Evolutionary conservation across 2,329 filamentous ascomycete species (phyloP).

Genomic region (Colletotrichum sojae): DNA sequence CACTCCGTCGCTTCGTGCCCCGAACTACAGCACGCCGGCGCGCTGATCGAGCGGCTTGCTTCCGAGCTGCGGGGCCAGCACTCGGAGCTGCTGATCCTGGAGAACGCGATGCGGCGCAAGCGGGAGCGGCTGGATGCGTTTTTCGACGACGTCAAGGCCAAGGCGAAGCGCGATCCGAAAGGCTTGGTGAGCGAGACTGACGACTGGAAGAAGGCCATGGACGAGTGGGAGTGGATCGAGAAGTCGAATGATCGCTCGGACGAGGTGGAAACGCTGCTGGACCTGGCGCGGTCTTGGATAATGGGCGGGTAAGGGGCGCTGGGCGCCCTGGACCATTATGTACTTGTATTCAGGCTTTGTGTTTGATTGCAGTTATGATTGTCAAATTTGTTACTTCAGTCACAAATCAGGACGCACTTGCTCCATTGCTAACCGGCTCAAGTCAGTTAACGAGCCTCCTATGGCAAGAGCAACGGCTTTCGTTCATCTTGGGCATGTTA

Average conservation of each 20-base stretch:
- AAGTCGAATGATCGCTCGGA: background rate
- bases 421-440: too few species aligned
- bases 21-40: background rate
- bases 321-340: background rate
- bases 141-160: background rate
- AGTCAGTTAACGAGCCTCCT: too few species aligned
- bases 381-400: too few species aligned
- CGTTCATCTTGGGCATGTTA: too few species aligned
- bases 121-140: background rate
- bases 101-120: background rate
- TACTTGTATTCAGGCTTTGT: too few species aligned
- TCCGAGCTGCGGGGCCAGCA: constrained; percentile 11
- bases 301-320: background rate
- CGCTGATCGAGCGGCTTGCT: background rate
- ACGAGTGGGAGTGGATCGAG: background rate
- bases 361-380: too few species aligned
- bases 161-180: background rate
- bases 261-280: background rate
- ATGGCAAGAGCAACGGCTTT: too few species aligned
- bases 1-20: background rate
- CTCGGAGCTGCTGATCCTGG: constrained; percentile 4
- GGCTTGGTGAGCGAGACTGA: background rate
- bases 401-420: too few species aligned
- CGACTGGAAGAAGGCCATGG: background rate
- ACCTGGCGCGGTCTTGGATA: background rate